These are phyloP conservation scores for Aspergillus flavus DNA, from an alignment of 2,329 filamentous ascomycete genomes.

Conservation along the genomic window DNA sequence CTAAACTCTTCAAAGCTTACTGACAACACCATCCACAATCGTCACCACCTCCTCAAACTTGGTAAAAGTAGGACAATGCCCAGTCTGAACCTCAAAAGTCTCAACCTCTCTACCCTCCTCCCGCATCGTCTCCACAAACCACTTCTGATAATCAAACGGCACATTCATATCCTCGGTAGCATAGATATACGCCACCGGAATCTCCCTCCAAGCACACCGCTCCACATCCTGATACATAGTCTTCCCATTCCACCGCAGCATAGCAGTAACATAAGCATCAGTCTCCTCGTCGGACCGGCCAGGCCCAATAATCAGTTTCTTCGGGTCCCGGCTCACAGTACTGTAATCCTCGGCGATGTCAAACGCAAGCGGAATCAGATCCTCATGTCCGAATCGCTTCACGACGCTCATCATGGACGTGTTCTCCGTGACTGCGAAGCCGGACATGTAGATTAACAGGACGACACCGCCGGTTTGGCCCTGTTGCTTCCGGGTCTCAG, in stretches of 20 bases:
- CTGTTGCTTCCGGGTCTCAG: neutral
- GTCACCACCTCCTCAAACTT: neutral
- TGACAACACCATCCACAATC: neutral
- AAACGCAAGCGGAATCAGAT: conserved; percentile 7
- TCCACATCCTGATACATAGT: conserved; percentile 4
- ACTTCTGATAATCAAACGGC: neutral
- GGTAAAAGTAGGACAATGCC: neutral
- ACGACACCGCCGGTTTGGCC: neutral
- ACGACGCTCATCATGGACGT: conserved; percentile 9
- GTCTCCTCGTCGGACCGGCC: neutral
- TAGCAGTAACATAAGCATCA: conserved; percentile 3
- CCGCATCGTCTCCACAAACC: neutral
- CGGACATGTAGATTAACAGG: neutral
- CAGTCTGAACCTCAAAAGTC: neutral
- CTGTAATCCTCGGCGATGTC: conserved; percentile 10
- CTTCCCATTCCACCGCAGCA: conserved; percentile 13
- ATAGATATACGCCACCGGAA: neutral
- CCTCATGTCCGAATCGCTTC: neutral
- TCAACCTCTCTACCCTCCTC: neutral
- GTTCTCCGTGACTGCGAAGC: conserved; percentile 5
- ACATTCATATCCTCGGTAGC: neutral
- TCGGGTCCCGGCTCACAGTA: neutral
- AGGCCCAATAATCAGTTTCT: conserved; percentile 2
- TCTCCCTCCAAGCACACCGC: neutral
- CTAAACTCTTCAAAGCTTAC: too few relatives aligned